Conservation (phyloP, 140 eudicot genomes). For the Anethum foeniculum region DNA sequence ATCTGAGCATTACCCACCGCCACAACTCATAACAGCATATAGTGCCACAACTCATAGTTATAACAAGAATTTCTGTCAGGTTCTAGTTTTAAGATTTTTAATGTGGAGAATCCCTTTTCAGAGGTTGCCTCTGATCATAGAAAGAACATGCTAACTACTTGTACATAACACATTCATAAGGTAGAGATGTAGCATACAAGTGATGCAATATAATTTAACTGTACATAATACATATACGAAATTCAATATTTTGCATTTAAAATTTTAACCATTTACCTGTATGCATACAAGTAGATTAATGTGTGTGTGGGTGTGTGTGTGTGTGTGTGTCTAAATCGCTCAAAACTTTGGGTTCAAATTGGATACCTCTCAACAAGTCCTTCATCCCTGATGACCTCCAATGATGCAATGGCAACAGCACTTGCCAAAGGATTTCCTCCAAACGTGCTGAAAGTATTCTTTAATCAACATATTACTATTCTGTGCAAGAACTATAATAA, state of each 20-base stretch:
- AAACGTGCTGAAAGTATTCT: conserved; percentile 56
- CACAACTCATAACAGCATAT: no score
- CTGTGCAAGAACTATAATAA: not conserved
- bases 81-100: no score
- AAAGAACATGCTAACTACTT: not conserved
- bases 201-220: not conserved
- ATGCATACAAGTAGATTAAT: not conserved
- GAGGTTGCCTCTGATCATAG: not conserved
- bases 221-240: not conserved
- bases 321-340: not conserved
- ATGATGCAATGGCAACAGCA: conserved; percentile 90
- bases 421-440: conserved; percentile 98
- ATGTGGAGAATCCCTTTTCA: no score
- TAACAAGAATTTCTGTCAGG: no score
- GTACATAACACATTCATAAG: not conserved
- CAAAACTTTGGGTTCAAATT: not conserved
- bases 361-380: conserved; percentile 76
- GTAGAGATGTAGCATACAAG: not conserved
- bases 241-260: not conserved
- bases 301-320: no score
- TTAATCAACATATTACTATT: not conserved
- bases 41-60: no score
- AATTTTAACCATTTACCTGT: not conserved
- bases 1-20: no score
- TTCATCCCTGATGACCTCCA: conserved; percentile 83